A percentile compares a stretch with the other conserved stretches of the same genome.
Conservation (phyloP, 345 rosid genomes). For the Draba incana region DNA sequence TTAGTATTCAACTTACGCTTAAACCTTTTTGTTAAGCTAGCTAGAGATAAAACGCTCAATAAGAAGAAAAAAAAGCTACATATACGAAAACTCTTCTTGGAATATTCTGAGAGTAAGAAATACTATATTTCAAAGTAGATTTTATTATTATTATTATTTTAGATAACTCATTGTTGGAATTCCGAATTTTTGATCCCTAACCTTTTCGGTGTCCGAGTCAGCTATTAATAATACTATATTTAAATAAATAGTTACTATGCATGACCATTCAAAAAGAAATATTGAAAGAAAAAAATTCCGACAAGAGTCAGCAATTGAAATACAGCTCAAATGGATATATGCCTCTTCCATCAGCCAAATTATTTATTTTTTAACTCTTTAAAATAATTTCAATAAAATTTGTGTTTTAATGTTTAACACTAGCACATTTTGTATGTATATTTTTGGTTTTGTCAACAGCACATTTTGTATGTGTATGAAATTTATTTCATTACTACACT, state of each 20-base stretch:
- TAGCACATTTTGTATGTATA: neutral
- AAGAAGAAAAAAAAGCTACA: neutral
- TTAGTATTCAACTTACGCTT: slow-evolving; percentile 1
- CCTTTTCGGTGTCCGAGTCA: no score
- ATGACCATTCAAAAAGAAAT: neutral
- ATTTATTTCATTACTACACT: neutral
- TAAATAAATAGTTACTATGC: neutral
- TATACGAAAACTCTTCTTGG: slow-evolving; percentile 7
- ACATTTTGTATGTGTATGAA: neutral
- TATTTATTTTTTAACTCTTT: neutral
- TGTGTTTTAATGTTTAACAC: neutral
- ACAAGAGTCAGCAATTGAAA: slow-evolving; percentile 6
- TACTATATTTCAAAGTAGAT: no score
- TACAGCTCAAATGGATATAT: neutral
- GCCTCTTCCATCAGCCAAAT: neutral
- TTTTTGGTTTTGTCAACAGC: neutral
- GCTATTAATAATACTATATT: no score
- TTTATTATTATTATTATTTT: no score
- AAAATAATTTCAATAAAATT: neutral
- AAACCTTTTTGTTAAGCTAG: slow-evolving; percentile 9
- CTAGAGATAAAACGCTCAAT: neutral
- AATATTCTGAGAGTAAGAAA: no score
- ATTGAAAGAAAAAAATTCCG: neutral
- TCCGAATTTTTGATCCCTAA: no score
- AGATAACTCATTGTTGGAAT: no score